phyloP scores from a whole-genome alignment of 495 filamentous ascomycete genomes.

The Amphirosellinia nigrospora region DNA sequence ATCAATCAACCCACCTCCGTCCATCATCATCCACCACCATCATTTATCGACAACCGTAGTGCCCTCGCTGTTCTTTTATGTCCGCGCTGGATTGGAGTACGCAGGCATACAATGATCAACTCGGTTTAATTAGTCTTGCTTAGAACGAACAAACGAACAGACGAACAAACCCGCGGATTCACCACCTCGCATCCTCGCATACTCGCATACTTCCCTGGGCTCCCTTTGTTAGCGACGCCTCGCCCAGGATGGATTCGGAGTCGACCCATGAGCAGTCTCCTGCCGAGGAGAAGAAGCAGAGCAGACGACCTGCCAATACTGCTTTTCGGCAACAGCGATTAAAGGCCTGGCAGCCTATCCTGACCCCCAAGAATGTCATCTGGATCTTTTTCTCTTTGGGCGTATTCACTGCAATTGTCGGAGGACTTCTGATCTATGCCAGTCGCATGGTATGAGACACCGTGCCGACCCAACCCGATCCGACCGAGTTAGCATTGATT shows the following conservation, averaged over 20 bases:
- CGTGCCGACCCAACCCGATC: neutral
- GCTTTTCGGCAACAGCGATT: slow-evolving; percentile 90
- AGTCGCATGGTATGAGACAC: slow-evolving; percentile 66
- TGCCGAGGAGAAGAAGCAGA: slow-evolving; percentile 77
- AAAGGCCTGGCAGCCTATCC: slow-evolving; percentile 96
- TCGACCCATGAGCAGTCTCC: slow-evolving; percentile 36
- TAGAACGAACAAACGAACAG: neutral
- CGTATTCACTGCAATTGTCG: slow-evolving; percentile 86
- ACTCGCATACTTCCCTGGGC: neutral
- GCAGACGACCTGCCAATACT: slow-evolving; percentile 86
- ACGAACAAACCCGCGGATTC: neutral
- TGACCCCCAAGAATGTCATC: slow-evolving; percentile 90
- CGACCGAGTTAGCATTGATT: neutral
- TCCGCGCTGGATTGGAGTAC: neutral
- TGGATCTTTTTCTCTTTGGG: slow-evolving; percentile 88
- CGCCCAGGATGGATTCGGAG: slow-evolving; percentile 36
- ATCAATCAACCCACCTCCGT: neutral
- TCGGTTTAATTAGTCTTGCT: neutral
- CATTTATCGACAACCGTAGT: neutral
- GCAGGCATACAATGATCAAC: neutral
- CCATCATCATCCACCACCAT: neutral
- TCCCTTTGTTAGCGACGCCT: neutral
- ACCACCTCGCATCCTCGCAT: slow-evolving; percentile 4
- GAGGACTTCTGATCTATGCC: slow-evolving; percentile 82
- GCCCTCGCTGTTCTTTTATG: neutral